Conservation (phyloP, 2,329 filamentous ascomycete species). For the Fusarium sp. region DNA sequence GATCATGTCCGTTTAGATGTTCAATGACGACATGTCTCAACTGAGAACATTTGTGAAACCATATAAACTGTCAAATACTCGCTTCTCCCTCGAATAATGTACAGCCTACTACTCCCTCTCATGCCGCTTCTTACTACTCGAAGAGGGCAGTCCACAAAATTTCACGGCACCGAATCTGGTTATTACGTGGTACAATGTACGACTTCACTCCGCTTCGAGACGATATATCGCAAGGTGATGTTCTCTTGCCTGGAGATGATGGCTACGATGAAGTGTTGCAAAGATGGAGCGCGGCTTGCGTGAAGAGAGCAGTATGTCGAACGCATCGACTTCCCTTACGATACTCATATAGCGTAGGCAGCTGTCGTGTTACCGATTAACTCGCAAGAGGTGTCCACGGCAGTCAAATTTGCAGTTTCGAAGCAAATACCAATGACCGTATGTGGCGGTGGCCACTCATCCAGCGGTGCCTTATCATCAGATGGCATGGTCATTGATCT, state of each 20-base stretch:
- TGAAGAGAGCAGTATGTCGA: constrained; percentile 46
- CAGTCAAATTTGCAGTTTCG: constrained; percentile 35
- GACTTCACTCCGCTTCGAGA: constrained; percentile 28
- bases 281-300: constrained; percentile 49
- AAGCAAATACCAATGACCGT: constrained; percentile 59
- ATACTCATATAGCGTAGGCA: constrained; percentile 42
- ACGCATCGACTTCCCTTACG: background rate
- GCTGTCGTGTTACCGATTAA: constrained; percentile 52
- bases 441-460: constrained; percentile 64
- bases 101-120: background rate
- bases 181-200: constrained; percentile 19
- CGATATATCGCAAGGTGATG: constrained; percentile 22
- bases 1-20: background rate
- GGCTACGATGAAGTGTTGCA: constrained; percentile 46
- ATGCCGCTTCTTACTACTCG: background rate
- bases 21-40: constrained; percentile 39
- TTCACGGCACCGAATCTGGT: background rate
- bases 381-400: constrained; percentile 45
- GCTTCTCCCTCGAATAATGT: background rate
- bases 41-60: constrained; percentile 11
- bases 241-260: constrained; percentile 44
- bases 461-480: constrained; percentile 58
- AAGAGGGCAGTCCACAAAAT: background rate
- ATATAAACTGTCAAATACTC: constrained; percentile 20
- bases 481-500: constrained; percentile 65